Percentiles rank a stretch among this genome's conserved stretches.
Conservation (phyloP, 768 basidiomycete species). For the Pleurotus citrinopileatus region DNA sequence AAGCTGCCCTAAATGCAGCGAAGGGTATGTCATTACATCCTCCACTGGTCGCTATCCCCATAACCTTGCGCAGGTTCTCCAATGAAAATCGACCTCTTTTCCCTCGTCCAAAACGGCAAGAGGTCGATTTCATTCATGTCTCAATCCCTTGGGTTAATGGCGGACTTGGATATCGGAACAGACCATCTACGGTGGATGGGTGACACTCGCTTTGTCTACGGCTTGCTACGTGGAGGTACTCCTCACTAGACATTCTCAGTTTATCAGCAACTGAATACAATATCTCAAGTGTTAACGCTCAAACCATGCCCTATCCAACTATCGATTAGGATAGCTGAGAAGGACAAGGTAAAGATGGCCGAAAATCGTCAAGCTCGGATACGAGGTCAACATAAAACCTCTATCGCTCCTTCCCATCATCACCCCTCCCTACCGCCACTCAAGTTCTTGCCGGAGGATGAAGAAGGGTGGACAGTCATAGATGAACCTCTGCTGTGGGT, state of each 20-base stretch:
- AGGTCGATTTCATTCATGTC: conserved; percentile 78
- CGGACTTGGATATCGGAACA: conserved; percentile 81
- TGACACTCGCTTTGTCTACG: conserved; percentile 71
- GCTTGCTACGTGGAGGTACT: conserved; percentile 69
- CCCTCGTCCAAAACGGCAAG: conserved; percentile 65
- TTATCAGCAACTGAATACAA: not conserved
- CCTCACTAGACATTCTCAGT: not conserved
- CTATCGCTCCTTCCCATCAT: conserved; percentile 12
- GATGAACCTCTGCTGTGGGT: conserved; percentile 67
- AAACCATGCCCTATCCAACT: conserved; percentile 69
- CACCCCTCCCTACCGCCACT: conserved; percentile 40
- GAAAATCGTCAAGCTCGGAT: conserved; percentile 41
- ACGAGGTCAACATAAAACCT: conserved; percentile 16
- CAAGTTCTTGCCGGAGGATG: conserved; percentile 37
- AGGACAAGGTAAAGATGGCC: conserved; percentile 73
- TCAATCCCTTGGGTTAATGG: conserved; percentile 80
- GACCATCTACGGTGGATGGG: conserved; percentile 89
- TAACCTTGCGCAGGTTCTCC: conserved; percentile 46
- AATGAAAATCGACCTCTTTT: conserved; percentile 77
- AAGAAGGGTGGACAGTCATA: conserved; percentile 69
- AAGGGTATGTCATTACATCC: conserved; percentile 51
- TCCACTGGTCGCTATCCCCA: not conserved
- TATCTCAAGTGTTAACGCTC: conserved; percentile 49
- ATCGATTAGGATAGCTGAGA: conserved; percentile 64
- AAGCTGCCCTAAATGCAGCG: conserved; percentile 73